Percentiles rank a stretch among this genome's conserved stretches.
These are phyloP conservation scores for Leccinum fibrillosum DNA, from an alignment of 768 basidiomycete species.

Conservation along the genomic window DNA sequence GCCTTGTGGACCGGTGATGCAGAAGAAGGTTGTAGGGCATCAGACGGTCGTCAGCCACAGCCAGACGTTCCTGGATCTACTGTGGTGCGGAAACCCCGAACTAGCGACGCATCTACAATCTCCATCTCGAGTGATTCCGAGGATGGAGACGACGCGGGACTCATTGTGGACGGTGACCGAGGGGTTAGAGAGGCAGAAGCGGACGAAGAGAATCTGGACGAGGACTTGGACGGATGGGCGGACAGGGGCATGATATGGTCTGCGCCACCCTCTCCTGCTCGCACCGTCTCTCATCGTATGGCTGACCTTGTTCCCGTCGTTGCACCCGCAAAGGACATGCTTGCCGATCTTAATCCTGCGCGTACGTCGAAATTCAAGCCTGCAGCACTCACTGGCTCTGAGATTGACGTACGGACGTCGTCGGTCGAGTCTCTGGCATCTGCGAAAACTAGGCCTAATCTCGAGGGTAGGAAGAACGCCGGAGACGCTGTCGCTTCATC, in stretches of 20 bases:
- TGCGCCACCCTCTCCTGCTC: constrained; percentile 17
- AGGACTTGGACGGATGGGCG: constrained; percentile 9
- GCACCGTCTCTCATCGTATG: not conserved
- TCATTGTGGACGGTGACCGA: not conserved
- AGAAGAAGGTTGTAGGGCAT: not conserved
- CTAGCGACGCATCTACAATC: too few species aligned
- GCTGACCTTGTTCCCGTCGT: not conserved
- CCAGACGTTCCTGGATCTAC: not conserved
- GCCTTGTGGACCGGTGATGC: not conserved
- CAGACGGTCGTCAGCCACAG: not conserved
- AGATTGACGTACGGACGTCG: not conserved
- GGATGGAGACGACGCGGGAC: constrained; percentile 6
- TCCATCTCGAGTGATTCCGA: constrained; percentile 16
- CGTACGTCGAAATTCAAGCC: constrained; percentile 22
- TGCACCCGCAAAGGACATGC: not conserved
- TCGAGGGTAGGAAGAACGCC: not conserved
- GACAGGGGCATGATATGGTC: constrained; percentile 28
- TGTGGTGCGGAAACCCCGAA: too few species aligned
- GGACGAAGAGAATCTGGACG: not conserved
- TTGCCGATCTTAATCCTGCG: not conserved
- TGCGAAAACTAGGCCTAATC: not conserved
- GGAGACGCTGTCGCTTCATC: not conserved
- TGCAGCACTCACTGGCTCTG: not conserved
- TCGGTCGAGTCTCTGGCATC: not conserved
- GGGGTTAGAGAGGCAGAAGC: not conserved